A percentile compares a stretch with the other conserved stretches of the same genome.
phyloP scores from a whole-genome alignment of 2,329 filamentous ascomycete genomes.

The Fusarium sp. region DNA sequence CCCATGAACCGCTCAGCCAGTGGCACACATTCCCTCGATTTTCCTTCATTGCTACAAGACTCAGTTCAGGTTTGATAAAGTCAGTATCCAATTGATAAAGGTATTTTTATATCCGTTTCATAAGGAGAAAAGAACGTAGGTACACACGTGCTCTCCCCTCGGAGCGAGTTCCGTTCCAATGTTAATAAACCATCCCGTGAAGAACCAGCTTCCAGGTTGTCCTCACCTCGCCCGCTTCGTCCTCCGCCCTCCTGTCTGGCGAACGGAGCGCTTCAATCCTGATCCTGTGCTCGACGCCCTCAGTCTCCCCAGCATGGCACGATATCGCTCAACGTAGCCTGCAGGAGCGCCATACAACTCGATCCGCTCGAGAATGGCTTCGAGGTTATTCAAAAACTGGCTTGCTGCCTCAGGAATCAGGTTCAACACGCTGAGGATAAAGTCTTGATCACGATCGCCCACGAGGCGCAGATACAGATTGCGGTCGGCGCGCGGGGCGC shows the following conservation, averaged over 20 bases:
- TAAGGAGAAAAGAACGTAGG: conserved; percentile 4
- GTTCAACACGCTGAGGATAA: conserved; percentile 59
- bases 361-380: conserved; percentile 49
- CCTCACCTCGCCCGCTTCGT: conserved; percentile 52
- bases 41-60: not conserved
- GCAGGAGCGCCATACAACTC: conserved; percentile 49
- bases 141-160: not conserved
- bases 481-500: conserved; percentile 47
- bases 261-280: conserved; percentile 49
- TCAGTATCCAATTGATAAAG: conserved; percentile 1
- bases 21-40: not conserved
- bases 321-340: conserved; percentile 52
- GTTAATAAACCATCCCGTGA: not conserved
- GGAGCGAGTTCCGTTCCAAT: not conserved
- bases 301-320: conserved; percentile 48
- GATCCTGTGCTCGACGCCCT: conserved; percentile 43
- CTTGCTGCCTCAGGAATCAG: conserved; percentile 58
- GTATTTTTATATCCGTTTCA: conserved; percentile 13
- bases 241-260: conserved; percentile 41
- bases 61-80: not conserved
- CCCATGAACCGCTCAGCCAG: not conserved
- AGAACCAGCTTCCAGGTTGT: not conserved
- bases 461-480: conserved; percentile 64
- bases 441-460: conserved; percentile 57
- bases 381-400: conserved; percentile 56